These are phyloP conservation scores for Xylaria sp. DNA, from an alignment of 2,329 filamentous ascomycete genomes.

Conservation along the genomic window DNA sequence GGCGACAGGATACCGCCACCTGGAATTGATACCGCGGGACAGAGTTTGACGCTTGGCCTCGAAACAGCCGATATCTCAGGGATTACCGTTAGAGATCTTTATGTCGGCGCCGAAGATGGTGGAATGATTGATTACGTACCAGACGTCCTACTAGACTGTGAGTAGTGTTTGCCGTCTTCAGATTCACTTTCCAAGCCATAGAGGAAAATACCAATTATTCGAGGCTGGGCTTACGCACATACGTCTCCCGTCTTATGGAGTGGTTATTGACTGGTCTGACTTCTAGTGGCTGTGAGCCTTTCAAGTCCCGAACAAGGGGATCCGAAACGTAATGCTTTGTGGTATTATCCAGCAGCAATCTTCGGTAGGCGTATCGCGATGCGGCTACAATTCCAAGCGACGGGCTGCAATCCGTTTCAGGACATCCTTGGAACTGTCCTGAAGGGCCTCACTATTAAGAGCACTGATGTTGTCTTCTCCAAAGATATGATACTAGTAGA, in stretches of 20 bases:
- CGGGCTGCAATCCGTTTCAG: neutral
- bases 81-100: neutral
- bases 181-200: neutral
- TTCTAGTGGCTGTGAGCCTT: neutral
- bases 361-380: neutral
- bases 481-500: neutral
- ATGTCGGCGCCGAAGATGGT: neutral
- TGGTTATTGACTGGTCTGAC: neutral
- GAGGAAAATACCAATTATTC: too few relatives aligned
- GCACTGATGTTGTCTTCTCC: neutral
- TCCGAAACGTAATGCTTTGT: conserved; percentile 6
- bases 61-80: neutral
- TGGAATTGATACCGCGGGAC: conserved; percentile 18
- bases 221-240: too few relatives aligned
- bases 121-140: conserved; percentile 8
- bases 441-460: neutral
- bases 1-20: conserved; percentile 24
- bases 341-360: conserved; percentile 1
- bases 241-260: neutral
- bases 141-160: neutral
- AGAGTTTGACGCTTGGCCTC: conserved; percentile 18
- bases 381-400: conserved; percentile 5
- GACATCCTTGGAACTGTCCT: neutral
- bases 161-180: neutral
- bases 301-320: neutral